Conservation (phyloP, 257 asterid species). For the Capsicum baccatum region DNA sequence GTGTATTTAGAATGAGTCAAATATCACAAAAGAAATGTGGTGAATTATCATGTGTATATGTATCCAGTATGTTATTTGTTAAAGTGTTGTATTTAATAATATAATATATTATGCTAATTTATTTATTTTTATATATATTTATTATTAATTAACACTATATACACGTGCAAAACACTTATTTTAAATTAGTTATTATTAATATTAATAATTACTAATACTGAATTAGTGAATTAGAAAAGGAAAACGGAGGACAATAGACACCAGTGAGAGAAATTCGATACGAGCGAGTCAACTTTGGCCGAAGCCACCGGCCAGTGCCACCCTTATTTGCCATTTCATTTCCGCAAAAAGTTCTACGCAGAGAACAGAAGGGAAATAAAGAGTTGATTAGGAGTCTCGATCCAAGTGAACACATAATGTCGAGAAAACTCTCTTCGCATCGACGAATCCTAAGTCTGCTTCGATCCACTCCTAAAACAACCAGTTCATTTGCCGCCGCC, state of each 20-base stretch:
- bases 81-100: too few species aligned
- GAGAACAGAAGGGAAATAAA: not conserved
- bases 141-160: too few species aligned
- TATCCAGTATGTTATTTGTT: too few species aligned
- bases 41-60: too few species aligned
- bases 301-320: constrained; percentile 21
- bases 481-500: constrained; percentile 41
- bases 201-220: too few species aligned
- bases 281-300: constrained; percentile 40
- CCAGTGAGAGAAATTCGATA: constrained; percentile 20
- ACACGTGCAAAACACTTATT: too few species aligned
- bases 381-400: constrained; percentile 28
- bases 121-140: too few species aligned
- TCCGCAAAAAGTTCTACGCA: not conserved
- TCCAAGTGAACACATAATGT: constrained; percentile 62
- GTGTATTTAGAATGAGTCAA: too few species aligned
- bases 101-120: too few species aligned
- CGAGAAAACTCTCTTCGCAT: constrained; percentile 69
- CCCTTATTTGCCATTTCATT: constrained; percentile 15
- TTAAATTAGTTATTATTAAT: too few species aligned
- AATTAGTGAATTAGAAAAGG: too few species aligned
- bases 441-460: constrained; percentile 52
- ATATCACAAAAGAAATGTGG: too few species aligned
- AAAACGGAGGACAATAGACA: not conserved
- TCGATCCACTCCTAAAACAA: constrained; percentile 59